phyloP scores from a whole-genome alignment of 345 rosid genomes.

The Syzygium oleosum region DNA sequence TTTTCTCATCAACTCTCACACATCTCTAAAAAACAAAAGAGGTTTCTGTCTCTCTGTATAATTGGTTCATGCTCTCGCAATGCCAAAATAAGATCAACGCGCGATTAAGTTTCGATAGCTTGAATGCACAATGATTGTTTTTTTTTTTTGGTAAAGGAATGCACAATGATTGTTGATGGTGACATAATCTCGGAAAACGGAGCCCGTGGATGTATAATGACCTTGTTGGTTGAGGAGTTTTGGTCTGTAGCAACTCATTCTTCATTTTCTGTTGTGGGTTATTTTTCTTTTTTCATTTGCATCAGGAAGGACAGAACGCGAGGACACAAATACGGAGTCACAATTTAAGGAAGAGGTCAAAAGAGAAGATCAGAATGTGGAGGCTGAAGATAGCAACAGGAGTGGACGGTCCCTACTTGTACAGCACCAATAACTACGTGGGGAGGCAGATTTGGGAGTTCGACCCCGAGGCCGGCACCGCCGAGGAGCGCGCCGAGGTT shows the following conservation, averaged over 20 bases:
- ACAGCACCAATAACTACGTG: constrained; percentile 10
- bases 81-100: neutral
- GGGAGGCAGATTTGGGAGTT: constrained; percentile 18
- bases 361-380: constrained; percentile 10
- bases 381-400: constrained; percentile 15
- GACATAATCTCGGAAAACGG: neutral
- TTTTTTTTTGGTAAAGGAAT: too few relatives aligned
- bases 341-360: neutral
- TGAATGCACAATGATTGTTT: neutral
- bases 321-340: neutral
- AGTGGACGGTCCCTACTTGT: constrained; percentile 5
- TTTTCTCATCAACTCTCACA: neutral
- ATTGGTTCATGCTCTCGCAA: neutral
- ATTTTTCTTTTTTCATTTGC: neutral
- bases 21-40: neutral
- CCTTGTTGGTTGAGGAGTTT: neutral
- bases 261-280: neutral
- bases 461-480: constrained; percentile 5
- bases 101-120: neutral
- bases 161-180: neutral
- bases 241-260: neutral
- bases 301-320: neutral
- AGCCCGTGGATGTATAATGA: neutral
- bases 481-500: neutral
- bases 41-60: neutral